Percentiles rank a stretch among this genome's conserved stretches.
phyloP scores from a whole-genome alignment of 2,329 filamentous ascomycete species.

The Colletotrichum orbiculare region DNA sequence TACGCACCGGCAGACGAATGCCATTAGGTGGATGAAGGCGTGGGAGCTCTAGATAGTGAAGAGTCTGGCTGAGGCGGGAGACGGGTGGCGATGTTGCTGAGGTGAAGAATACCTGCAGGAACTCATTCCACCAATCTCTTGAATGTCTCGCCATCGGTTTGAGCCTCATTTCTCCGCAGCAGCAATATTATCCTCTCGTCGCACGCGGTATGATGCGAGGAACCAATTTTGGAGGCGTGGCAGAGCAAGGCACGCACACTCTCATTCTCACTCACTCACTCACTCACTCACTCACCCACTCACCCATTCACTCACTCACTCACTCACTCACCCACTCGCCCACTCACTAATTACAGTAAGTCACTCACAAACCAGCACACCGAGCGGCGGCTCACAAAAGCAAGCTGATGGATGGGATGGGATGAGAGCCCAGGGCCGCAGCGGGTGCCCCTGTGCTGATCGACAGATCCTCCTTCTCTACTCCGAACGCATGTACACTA shows the following conservation, averaged over 20 bases:
- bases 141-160: conserved; percentile 22
- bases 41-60: background rate
- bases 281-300: no score
- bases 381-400: conserved; percentile 24
- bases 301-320: no score
- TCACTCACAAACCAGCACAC: background rate
- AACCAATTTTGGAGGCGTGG: background rate
- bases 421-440: conserved; percentile 24
- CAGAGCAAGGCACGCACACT: background rate
- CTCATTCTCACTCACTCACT: background rate
- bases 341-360: no score
- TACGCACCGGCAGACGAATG: no score
- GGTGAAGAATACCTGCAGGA: background rate
- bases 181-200: conserved; percentile 10
- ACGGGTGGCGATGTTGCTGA: background rate
- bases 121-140: conserved; percentile 7
- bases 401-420: conserved; percentile 28
- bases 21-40: no score
- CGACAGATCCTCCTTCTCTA: conserved; percentile 35
- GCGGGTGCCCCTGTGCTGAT: conserved; percentile 35
- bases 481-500: conserved; percentile 11
- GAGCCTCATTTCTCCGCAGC: conserved; percentile 28
- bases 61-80: background rate
- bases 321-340: no score
- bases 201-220: conserved; percentile 4